These are phyloP conservation scores for Zelopaecilomyces penicillatus DNA, from an alignment of 2,329 filamentous ascomycete genomes.

Conservation along the genomic window DNA sequence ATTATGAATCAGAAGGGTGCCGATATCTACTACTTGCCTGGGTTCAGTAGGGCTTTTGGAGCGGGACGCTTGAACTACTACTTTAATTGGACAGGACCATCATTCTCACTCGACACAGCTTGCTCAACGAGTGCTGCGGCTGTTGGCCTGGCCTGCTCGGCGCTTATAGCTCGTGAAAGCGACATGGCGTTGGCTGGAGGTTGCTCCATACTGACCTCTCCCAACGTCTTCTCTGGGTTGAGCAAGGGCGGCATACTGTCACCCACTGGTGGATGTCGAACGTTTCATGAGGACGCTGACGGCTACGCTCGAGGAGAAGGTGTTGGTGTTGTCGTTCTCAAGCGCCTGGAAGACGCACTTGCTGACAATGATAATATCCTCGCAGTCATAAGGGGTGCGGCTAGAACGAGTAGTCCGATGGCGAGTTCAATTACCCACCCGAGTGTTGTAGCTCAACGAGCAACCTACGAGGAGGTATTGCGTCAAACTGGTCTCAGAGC, in stretches of 20 bases:
- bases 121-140: constrained; percentile 68
- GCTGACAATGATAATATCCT: constrained; percentile 67
- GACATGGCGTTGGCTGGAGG: constrained; percentile 72
- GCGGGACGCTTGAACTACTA: constrained; percentile 64
- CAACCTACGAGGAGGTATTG: constrained; percentile 53
- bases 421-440: constrained; percentile 77
- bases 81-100: constrained; percentile 67
- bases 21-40: constrained; percentile 42
- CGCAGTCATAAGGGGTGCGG: constrained; percentile 62
- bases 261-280: constrained; percentile 43
- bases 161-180: constrained; percentile 60
- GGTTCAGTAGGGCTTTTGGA: constrained; percentile 38
- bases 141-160: constrained; percentile 60
- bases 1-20: constrained; percentile 62
- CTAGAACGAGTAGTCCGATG: constrained; percentile 74
- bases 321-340: constrained; percentile 64
- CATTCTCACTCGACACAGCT: constrained; percentile 64
- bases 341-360: constrained; percentile 67
- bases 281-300: constrained; percentile 70
- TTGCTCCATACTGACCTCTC: constrained; percentile 67
- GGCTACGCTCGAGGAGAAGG: constrained; percentile 74
- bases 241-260: constrained; percentile 73
- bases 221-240: constrained; percentile 68
- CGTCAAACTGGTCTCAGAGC: constrained; percentile 61
- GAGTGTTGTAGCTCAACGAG: constrained; percentile 65